Base-by-base conservation (phyloP, 2,329 filamentous ascomycete genomes). In the Zymoseptoria pseudotritici region DNA sequence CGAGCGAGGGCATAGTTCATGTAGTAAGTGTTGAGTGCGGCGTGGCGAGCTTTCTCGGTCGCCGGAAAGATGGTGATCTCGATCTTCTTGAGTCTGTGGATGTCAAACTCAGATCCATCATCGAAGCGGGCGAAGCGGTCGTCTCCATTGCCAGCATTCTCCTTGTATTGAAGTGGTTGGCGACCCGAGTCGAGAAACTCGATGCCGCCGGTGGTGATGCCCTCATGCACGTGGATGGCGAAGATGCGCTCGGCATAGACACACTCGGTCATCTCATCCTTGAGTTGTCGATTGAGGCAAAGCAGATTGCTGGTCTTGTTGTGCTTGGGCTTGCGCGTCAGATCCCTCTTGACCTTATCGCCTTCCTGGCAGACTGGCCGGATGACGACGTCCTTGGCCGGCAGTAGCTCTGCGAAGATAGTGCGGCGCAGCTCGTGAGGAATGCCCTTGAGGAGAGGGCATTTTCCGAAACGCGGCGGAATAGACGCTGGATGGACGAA, bases 211-310 rank as follows among this genome's bases (percentile, higher is more conserved):
- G 58, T 36, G 13, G 54, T 49, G 24, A 67, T 55, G 20, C 69
- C 69, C 54, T 69, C 65, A 51, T 72, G 69, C 7, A 71, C 65
- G 56, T 72, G 70, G 29, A 71, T 61, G 56, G 62, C 60, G 61
- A 70, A 71, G 19, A 54, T 57, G 58, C 67, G 68, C 61, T 72
- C 70, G 42, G 69, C 62, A 53, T 72, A 72, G 4, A 71, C n/a
- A 20, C 57, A 53, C 7, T 55, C 42, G 4, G 65, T 52, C 29
- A 73, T 57, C 11, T 67, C 65, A 10, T 56, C 29, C 19, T 59
- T 60, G 57, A 71, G 59, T 11, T 58, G 54, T 52, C 63, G 67
- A 62, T 65, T 65, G 49, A 73, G 46, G 10, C 60, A 57, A 65
- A 73, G 68, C 19, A 71, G 56, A 19, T 69, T 60, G 42, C 62